Conservation (phyloP, 192 early-diverging fungal genomes). For the Podila epigama region DNA sequence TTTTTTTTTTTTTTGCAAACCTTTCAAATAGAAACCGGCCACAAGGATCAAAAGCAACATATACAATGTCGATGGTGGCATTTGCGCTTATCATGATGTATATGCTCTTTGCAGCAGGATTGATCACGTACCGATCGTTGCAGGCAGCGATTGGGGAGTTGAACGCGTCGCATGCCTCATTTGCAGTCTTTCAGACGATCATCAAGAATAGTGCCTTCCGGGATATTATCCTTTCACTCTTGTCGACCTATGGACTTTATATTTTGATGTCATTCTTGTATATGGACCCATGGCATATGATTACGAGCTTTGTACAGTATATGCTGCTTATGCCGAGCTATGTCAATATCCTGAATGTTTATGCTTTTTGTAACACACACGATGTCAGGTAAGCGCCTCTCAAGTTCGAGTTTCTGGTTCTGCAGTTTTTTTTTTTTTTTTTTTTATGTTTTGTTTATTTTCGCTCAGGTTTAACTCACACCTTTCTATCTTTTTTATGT, state of each 20-base stretch:
- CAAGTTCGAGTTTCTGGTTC: background rate
- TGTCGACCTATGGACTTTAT: constrained; percentile 74
- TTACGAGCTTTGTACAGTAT: constrained; percentile 75
- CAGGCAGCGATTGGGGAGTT: constrained; percentile 46
- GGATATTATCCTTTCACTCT: constrained; percentile 62
- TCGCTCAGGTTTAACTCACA: background rate
- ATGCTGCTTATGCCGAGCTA: constrained; percentile 79
- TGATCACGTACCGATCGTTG: constrained; percentile 57
- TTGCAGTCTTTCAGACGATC: constrained; percentile 50
- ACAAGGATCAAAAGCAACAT: constrained; percentile 61
- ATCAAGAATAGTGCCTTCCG: constrained; percentile 55
- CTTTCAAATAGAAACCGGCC: constrained; percentile 70
- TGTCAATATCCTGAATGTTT: constrained; percentile 82
- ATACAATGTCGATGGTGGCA: constrained; percentile 56
- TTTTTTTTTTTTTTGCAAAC: background rate
- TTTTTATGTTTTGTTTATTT: background rate
- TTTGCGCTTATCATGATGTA: constrained; percentile 63
- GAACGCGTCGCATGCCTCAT: constrained; percentile 13
- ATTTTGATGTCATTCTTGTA: constrained; percentile 69
- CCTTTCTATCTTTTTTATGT: background rate
- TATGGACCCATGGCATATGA: constrained; percentile 82
- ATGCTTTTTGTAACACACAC: constrained; percentile 86
- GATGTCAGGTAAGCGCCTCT: constrained; percentile 64
- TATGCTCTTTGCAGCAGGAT: constrained; percentile 59
- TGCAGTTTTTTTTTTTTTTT: background rate